Evolutionary conservation across 306 rosid genomes (phyloP).

Genomic region (Vigna angularis): DNA sequence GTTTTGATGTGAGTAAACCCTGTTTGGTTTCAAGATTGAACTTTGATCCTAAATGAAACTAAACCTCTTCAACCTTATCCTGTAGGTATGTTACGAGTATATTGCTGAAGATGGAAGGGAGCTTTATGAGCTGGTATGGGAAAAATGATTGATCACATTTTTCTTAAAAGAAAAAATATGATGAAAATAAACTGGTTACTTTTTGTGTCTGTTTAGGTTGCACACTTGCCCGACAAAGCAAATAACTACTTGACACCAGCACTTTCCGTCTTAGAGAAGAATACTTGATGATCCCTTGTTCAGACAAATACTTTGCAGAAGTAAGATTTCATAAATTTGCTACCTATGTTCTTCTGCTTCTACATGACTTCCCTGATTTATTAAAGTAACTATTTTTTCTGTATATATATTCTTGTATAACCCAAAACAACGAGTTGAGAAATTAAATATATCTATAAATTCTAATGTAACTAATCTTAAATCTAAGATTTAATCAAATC

Average conservation of each 20-base stretch:
- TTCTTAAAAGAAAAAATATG: constrained; percentile 1
- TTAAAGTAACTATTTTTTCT: constrained; percentile 17
- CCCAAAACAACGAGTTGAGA: constrained; percentile 7
- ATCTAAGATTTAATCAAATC: too few relatives aligned
- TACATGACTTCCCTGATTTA: constrained; percentile 14
- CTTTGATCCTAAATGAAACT: constrained; percentile 39
- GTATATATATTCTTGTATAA: constrained; percentile 37
- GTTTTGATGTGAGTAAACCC: constrained; percentile 83
- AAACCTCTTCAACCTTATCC: constrained; percentile 32
- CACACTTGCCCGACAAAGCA: constrained; percentile 98
- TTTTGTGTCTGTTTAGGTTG: constrained; percentile 68
- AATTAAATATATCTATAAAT: constrained; percentile 8
- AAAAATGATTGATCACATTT: constrained; percentile 24
- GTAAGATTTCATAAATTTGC: constrained; percentile 17
- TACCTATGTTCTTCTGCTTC: constrained; percentile 24
- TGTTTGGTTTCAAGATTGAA: constrained; percentile 32
- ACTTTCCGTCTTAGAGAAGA: constrained; percentile 89
- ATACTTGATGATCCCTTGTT: constrained; percentile 63
- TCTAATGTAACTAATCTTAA: not conserved
- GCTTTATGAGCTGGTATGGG: constrained; percentile 93
- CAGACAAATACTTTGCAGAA: constrained; percentile 15
- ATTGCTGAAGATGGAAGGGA: constrained; percentile 89
- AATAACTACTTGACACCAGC: constrained; percentile 97
- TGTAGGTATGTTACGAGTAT: constrained; percentile 91
- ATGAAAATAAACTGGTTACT: constrained; percentile 26